phyloP scores from a whole-genome alignment of 306 rosid species.

The Chamaecrista fasciculata region DNA sequence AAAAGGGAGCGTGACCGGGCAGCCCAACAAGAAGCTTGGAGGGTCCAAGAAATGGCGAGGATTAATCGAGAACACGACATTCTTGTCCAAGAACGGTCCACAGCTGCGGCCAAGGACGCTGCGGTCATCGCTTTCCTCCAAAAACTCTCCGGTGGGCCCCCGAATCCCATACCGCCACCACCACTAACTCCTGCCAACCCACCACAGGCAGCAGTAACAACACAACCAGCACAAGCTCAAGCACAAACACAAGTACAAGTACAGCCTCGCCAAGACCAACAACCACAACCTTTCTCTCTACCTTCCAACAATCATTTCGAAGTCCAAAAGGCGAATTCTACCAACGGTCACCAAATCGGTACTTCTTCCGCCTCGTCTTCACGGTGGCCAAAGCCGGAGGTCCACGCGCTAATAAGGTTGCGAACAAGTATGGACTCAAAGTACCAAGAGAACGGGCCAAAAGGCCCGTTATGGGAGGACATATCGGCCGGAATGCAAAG shows the following conservation, averaged over 20 bases:
- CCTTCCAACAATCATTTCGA: constrained; percentile 5
- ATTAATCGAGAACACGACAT: constrained; percentile 51
- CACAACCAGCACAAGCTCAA: neutral
- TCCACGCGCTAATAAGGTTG: constrained; percentile 54
- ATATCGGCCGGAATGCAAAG: constrained; percentile 59
- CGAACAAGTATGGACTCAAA: constrained; percentile 48
- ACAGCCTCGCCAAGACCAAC: neutral
- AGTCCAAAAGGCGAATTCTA: constrained; percentile 18
- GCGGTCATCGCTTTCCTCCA: constrained; percentile 58
- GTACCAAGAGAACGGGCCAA: constrained; percentile 66
- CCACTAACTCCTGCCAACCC: neutral
- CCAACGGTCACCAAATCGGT: neutral
- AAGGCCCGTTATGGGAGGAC: constrained; percentile 82
- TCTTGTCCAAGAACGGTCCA: constrained; percentile 61
- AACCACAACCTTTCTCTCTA: neutral
- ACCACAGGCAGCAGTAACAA: too few relatives aligned
- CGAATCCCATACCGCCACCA: neutral
- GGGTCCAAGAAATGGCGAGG: constrained; percentile 55
- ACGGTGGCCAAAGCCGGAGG: constrained; percentile 78
- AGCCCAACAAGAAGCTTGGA: constrained; percentile 59
- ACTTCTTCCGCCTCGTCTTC: constrained; percentile 34
- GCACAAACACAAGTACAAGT: neutral
- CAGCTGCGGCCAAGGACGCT: constrained; percentile 59
- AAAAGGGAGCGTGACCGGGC: constrained; percentile 49
- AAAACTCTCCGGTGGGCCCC: constrained; percentile 33